Evolutionary conservation across 441 rosid genomes (phyloP).

Genomic region (Populus hybrid): DNA sequence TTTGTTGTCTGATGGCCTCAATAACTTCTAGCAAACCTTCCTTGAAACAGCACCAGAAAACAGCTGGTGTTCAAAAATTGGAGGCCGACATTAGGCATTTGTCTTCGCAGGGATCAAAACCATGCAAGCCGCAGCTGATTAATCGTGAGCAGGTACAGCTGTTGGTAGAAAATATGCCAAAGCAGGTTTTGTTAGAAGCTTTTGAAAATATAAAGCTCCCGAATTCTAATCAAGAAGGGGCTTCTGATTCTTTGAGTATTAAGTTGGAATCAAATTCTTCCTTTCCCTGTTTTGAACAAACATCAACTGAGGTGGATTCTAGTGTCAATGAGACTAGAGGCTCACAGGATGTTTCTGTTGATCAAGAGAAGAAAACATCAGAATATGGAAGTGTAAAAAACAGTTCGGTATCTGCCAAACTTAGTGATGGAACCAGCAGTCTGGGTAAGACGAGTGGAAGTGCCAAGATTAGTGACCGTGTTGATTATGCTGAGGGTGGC

Average conservation of each 20-base stretch:
- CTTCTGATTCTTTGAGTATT: conserved; percentile 34
- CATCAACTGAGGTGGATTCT: conserved; percentile 31
- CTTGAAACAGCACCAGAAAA: conserved; percentile 36
- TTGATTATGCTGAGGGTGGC: conserved; percentile 73
- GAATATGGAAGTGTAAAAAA: conserved; percentile 62
- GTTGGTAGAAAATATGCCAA: conserved; percentile 28
- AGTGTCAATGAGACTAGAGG: conserved; percentile 37
- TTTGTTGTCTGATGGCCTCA: conserved; percentile 46
- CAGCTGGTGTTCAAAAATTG: conserved; percentile 27
- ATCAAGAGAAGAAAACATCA: conserved; percentile 58
- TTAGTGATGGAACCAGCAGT: conserved; percentile 67
- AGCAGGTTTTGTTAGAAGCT: conserved; percentile 26
- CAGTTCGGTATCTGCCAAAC: conserved; percentile 73
- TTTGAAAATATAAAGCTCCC: conserved; percentile 37
- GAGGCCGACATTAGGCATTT: conserved; percentile 36
- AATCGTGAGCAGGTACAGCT: conserved; percentile 30
- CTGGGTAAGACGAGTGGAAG: conserved; percentile 68
- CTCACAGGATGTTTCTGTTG: conserved; percentile 35
- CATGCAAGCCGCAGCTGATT: conserved; percentile 30
- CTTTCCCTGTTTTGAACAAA: conserved; percentile 33
- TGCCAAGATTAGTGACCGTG: conserved; percentile 67
- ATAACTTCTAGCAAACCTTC: conserved; percentile 36
- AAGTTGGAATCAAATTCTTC: conserved; percentile 44
- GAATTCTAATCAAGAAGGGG: conserved; percentile 39
- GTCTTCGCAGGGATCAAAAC: conserved; percentile 34